Base-by-base conservation (phyloP, 257 asterid genomes). In the Solanum paucissectum region DNA sequence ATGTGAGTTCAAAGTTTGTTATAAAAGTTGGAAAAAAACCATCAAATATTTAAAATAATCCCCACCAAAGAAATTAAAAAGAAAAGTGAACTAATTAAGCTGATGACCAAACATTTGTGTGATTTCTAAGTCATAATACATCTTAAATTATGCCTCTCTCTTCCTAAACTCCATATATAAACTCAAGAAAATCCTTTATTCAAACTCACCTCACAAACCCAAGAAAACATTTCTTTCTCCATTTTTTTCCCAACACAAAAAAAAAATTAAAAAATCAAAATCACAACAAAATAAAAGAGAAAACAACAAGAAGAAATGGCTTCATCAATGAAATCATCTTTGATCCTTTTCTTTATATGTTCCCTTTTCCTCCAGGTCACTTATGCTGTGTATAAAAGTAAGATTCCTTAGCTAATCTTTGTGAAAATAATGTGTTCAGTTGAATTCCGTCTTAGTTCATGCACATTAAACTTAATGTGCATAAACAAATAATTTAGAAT, bases 261-360 rank as follows among this genome's bases (percentile, higher is more conserved):
- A 64, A 84, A 1, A 68, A 29, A 14, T 9, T 12, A 87, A 18
- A 21, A 34, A 11, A 32, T 37, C 3, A 75, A 55, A 20, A 55
- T 55, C 64, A 18, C 83, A 38, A 7, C 21, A 11, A 38, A 38
- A 76, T 3, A 12, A 38, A 75, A 38, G 9, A 88, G 55, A 27
- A 75, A 75, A 12, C 29, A 29, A 86, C 11, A 86, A n/a, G 40
- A 29, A 89, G 21, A 7, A 87, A 93, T 94, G 96, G 91, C 90
- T 75, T 89, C 92, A 84, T 88, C 98, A 77, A 87, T 90, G 83
- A 93, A 91, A 86, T 37, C 91, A 46, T n/a, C 90, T 4, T 87
- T 93, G 81, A n/a, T 91, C 86, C 71, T 92, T 82, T 89, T 89
- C 90, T 76, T 91, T 73, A 90, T 91, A 21, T 89, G 87, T 68